Evolutionary conservation across 2,329 filamentous ascomycete genomes (phyloP).

Genomic region (Pleomassaria siparia): DNA sequence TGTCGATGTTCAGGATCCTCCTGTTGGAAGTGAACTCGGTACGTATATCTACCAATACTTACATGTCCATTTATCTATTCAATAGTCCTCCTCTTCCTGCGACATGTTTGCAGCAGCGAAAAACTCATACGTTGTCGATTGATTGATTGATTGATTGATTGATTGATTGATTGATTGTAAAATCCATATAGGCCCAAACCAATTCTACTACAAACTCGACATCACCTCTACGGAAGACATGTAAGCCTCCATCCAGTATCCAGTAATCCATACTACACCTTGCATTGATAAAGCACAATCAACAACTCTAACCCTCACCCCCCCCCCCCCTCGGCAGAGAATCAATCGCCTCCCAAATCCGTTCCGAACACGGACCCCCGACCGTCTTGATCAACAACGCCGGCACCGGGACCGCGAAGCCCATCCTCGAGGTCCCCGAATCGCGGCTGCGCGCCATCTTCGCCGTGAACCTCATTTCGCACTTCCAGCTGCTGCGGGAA

Average conservation of each 20-base stretch:
- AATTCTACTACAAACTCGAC: conserved; percentile 7
- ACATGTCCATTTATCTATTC: too few species aligned
- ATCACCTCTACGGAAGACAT: conserved; percentile 13
- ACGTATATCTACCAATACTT: not conserved
- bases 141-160: too few species aligned
- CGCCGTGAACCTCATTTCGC: conserved; percentile 20
- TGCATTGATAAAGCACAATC: too few species aligned
- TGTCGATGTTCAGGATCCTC: not conserved
- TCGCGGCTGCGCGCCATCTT: conserved; percentile 13
- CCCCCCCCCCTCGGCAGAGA: too few species aligned
- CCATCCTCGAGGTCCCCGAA: conserved; percentile 10
- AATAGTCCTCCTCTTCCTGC: too few species aligned
- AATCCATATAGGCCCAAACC: not conserved
- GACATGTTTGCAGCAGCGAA: too few species aligned
- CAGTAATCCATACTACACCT: too few species aligned
- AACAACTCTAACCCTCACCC: too few species aligned
- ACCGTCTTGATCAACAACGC: conserved; percentile 27
- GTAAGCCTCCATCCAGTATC: too few species aligned
- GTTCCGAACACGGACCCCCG: conserved; percentile 13
- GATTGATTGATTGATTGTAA: too few species aligned
- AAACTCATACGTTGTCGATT: too few species aligned
- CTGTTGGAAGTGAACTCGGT: not conserved
- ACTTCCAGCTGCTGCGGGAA: conserved; percentile 17
- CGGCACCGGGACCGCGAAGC: conserved; percentile 14
- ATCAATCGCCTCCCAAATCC: conserved; percentile 12